Percentiles rank a stretch among this genome's conserved stretches.
phyloP scores from a whole-genome alignment of 108 stramenopile species.

The Stephanodiscus minutulus region DNA sequence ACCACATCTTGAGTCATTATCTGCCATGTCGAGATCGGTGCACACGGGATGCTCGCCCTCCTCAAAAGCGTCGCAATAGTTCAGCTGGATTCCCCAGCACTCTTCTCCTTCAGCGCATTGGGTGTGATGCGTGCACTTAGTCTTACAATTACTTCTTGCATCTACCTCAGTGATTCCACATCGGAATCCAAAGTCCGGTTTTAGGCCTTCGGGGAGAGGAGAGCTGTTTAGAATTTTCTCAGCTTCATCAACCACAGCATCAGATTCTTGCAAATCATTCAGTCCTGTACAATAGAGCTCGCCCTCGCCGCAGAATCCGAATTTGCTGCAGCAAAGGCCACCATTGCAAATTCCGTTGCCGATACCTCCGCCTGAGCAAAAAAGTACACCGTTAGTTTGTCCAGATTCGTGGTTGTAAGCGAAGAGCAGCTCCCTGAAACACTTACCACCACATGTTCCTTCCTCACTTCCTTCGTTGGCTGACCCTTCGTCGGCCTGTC shows the following conservation, averaged over 20 bases:
- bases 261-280: slow-evolving; percentile 16
- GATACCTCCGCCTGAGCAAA: slow-evolving; percentile 17
- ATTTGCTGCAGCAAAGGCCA: slow-evolving; percentile 26
- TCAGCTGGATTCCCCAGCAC: slow-evolving; percentile 50
- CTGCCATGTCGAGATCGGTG: slow-evolving; percentile 33
- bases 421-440: slow-evolving; percentile 1
- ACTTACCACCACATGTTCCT: slow-evolving; percentile 26
- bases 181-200: slow-evolving; percentile 35
- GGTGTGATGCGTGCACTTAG: slow-evolving; percentile 32
- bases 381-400: neutral
- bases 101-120: slow-evolving; percentile 36
- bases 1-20: slow-evolving; percentile 27
- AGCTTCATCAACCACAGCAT: slow-evolving; percentile 16
- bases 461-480: slow-evolving; percentile 24
- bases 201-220: slow-evolving; percentile 24
- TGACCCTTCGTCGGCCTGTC: neutral
- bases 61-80: slow-evolving; percentile 48
- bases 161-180: slow-evolving; percentile 42
- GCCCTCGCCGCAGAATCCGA: slow-evolving; percentile 39
- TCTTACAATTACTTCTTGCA: slow-evolving; percentile 44
- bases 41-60: slow-evolving; percentile 46
- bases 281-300: slow-evolving; percentile 34
- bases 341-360: slow-evolving; percentile 37
- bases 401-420: neutral
- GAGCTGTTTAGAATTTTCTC: slow-evolving; percentile 5